Evolutionary conservation across 1,284 basidiomycete genomes (phyloP).

Genomic region (Rhodotorula sp.): DNA sequence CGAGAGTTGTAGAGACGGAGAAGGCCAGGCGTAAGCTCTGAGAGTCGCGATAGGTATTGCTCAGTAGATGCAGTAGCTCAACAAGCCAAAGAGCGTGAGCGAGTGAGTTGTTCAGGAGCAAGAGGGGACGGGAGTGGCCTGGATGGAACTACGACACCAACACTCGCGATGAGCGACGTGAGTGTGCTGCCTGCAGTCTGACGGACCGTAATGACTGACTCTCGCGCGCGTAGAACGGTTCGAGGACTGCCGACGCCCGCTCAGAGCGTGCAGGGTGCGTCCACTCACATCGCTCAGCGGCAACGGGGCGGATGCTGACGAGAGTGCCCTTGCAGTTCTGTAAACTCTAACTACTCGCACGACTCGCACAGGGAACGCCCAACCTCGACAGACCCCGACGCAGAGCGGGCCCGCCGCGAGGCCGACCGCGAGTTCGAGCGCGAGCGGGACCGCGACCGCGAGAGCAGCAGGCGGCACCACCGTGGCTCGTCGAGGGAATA

Average conservation of each 20-base stretch:
- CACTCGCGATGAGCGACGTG: conserved; percentile 22
- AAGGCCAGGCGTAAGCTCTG: too few species aligned
- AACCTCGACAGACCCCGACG: conserved; percentile 10
- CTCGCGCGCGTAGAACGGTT: conserved; percentile 2
- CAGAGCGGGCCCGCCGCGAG: conserved; percentile 13
- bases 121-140: background rate
- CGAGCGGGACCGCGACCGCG: conserved; percentile 14
- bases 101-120: background rate
- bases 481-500: conserved; percentile 5
- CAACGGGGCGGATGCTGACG: background rate
- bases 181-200: background rate
- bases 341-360: conserved; percentile 19
- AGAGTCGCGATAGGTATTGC: too few species aligned
- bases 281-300: background rate
- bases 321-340: background rate
- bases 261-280: conserved; percentile 23
- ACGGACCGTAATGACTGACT: background rate
- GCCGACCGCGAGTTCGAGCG: conserved; percentile 33
- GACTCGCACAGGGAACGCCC: conserved; percentile 9
- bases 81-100: background rate
- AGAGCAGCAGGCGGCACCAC: background rate
- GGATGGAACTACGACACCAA: background rate
- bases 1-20: background rate
- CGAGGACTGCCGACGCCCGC: conserved; percentile 5
- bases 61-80: too few species aligned